Evolutionary conservation across 495 filamentous ascomycete species (phyloP), one percentile per base, ranked within the genome.

Genomic region (Haplographium delicatum): DNA sequence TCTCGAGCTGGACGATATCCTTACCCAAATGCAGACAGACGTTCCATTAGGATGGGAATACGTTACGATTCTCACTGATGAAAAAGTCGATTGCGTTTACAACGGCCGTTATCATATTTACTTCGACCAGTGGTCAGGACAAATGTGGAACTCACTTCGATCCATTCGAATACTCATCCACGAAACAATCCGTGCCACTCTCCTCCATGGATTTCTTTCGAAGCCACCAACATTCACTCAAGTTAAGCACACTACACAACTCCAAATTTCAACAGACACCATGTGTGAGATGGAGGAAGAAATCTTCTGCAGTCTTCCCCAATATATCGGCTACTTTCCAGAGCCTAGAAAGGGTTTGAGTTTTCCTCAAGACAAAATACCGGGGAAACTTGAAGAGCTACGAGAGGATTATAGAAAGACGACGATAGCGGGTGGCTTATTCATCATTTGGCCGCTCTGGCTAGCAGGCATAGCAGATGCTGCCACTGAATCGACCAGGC

Each of bases 61-160:
- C 51, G 57, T 62, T 5, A 56, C 47, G 0, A 64, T 70, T 50
- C 50, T 62, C 15, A 61, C 60, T 2, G 58, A 62, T 13, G 45
- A 60, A 8, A 58, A 70, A 1, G 51, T 66, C 1, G 61, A 64
- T 4, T 27, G 19, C 20, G 66, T 75, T 25, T 82, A 77, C 49
- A 72, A 76, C 27, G 72, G 76, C 25, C 65, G 72, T 51, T 86
- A 83, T 60, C 80, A 86, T 57, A 58, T 74, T 10, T 86, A 86
- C 57, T 56, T 60, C 5, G 74, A 75, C 42, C 70, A 78, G 35
- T 84, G 80, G 79, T 66, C 74, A 24, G 74, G 72, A n/a, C 69
- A 76, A 20, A 69, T 77, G 16, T 84, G 79, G 78, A 86, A 83
- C 48, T 72, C 83, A 42, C 82, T 81, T 47, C 79, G 84, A 26